A percentile compares a stretch with the other conserved stretches of the same genome.
Conservation (phyloP, 352 stramenopile genomes). For the Phytophthora pinifolia region DNA sequence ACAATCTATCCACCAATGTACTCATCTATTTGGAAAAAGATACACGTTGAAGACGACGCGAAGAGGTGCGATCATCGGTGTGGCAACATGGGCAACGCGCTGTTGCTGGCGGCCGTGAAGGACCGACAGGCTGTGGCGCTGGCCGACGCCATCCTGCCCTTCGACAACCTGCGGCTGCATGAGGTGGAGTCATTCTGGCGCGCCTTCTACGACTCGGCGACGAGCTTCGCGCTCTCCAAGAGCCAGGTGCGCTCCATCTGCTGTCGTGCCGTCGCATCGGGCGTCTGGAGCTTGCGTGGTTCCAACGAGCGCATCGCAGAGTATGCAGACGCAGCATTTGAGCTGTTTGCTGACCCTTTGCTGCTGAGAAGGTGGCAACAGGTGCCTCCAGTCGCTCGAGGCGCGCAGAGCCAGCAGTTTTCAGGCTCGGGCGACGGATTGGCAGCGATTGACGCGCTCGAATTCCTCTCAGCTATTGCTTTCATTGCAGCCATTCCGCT, state of each 20-base stretch:
- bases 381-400: conserved; percentile 10
- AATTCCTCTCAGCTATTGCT: conserved; percentile 75
- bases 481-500: conserved; percentile 60
- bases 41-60: conserved; percentile 11
- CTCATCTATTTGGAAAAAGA: conserved; percentile 30
- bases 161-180: conserved; percentile 66
- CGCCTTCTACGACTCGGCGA: conserved; percentile 79
- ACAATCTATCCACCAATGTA: no score
- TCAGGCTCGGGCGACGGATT: conserved; percentile 6
- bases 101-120: conserved; percentile 50
- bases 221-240: conserved; percentile 67
- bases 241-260: conserved; percentile 64
- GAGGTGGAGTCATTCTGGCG: conserved; percentile 85
- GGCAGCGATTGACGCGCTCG: conserved; percentile 65
- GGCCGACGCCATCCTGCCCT: conserved; percentile 63
- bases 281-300: conserved; percentile 36
- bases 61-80: conserved; percentile 32
- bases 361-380: conserved; percentile 30
- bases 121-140: conserved; percentile 47
- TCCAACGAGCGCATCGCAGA: conserved; percentile 42
- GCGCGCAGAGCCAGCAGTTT: conserved; percentile 21
- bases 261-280: conserved; percentile 39
- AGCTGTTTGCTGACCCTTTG: conserved; percentile 44
- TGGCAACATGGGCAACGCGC: conserved; percentile 57
- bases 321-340: conserved; percentile 58